Evolutionary conservation across 2,329 filamentous ascomycete genomes (phyloP).

Genomic region (Fonsecaea erecta): DNA sequence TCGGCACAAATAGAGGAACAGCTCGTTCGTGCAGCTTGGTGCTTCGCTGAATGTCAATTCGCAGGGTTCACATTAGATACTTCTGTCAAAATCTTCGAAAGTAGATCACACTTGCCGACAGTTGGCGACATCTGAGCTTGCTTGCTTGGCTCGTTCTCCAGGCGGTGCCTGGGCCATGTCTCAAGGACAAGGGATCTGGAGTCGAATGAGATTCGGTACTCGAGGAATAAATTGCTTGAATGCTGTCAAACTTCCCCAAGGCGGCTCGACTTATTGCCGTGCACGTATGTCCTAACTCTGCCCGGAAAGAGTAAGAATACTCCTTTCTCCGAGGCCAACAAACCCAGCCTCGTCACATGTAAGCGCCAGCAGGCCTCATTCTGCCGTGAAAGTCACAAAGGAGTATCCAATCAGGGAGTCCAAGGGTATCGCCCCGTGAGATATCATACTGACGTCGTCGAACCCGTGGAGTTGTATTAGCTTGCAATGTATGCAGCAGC

Average conservation of each 20-base stretch:
- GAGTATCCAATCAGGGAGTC: neutral
- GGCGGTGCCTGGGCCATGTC: neutral
- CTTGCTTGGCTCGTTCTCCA: neutral
- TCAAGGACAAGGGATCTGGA: neutral
- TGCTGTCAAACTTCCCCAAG: neutral
- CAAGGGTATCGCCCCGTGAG: neutral
- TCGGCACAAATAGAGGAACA: neutral
- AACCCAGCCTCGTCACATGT: conserved; percentile 4
- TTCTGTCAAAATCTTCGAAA: neutral
- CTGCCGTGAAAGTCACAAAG: conserved; percentile 1
- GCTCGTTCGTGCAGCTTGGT: neutral
- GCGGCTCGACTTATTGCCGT: neutral
- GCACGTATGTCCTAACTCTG: neutral
- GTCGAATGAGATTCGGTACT: neutral
- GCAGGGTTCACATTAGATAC: neutral
- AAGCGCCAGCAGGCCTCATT: conserved; percentile 5
- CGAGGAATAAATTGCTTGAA: neutral
- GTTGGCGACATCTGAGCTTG: neutral
- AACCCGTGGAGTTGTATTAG: neutral
- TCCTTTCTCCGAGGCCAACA: neutral
- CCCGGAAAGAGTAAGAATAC: neutral
- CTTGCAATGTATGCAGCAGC: neutral
- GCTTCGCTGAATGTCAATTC: neutral
- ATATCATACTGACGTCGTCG: neutral
- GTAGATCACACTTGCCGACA: neutral